Conservation (phyloP, 2,329 filamentous ascomycete genomes). For the Colletotrichum tofieldiae region DNA sequence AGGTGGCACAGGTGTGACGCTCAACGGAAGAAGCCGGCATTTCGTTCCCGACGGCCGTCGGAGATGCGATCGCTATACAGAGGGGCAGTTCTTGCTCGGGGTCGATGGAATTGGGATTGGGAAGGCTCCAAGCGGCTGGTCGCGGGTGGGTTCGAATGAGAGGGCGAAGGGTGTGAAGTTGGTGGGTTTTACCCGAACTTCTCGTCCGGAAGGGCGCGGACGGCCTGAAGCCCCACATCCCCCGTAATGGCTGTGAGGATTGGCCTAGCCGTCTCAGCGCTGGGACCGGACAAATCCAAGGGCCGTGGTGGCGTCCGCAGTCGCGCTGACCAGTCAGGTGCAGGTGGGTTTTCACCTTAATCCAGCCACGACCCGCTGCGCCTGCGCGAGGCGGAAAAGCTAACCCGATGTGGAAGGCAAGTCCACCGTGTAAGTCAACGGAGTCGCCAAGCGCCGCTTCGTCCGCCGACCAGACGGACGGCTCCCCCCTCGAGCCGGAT, state of each 20-base stretch:
- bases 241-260: neutral
- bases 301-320: neutral
- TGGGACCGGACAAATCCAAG: constrained; percentile 29
- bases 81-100: neutral
- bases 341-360: constrained; percentile 33
- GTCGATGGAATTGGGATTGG: neutral
- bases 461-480: neutral
- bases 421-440: constrained; percentile 7
- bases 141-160: constrained; percentile 15
- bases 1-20: constrained; percentile 43
- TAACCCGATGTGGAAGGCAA: constrained; percentile 7
- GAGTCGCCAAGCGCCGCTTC: neutral
- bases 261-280: too few species aligned
- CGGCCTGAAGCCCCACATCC: neutral
- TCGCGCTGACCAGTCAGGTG: neutral
- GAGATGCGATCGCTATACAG: neutral
- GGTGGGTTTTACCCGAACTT: constrained; percentile 44
- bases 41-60: neutral
- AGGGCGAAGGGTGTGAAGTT: constrained; percentile 12
- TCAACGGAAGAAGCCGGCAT: constrained; percentile 24
- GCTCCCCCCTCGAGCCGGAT: neutral
- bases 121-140: neutral
- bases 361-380: neutral
- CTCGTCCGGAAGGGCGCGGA: constrained; percentile 8
- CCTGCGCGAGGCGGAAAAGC: neutral